These are phyloP conservation scores for Pulveroboletus sp. DNA, from an alignment of 768 basidiomycete genomes.

Conservation along the genomic window DNA sequence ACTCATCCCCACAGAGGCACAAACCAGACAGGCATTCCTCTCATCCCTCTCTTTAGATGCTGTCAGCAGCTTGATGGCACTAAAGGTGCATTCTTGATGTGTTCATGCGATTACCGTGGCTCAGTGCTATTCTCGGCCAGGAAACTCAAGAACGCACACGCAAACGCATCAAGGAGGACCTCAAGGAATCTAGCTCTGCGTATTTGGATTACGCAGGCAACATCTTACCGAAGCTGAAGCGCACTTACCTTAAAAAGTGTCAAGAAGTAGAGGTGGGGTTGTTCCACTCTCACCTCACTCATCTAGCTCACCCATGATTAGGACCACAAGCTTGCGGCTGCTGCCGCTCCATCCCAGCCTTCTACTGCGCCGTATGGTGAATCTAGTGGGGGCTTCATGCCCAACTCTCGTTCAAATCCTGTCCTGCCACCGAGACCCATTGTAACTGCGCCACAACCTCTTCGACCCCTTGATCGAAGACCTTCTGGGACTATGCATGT, in stretches of 20 bases:
- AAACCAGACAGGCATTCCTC: constrained; percentile 76
- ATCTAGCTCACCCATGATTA: constrained; percentile 26
- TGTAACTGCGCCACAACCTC: constrained; percentile 68
- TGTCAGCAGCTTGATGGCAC: constrained; percentile 57
- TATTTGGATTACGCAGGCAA: constrained; percentile 81
- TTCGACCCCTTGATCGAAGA: constrained; percentile 69
- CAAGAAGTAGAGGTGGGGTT: constrained; percentile 74
- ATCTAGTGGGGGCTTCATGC: constrained; percentile 24
- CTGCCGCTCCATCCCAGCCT: constrained; percentile 29
- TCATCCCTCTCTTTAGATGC: constrained; percentile 66
- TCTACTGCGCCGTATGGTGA: constrained; percentile 34
- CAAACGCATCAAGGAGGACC: constrained; percentile 85
- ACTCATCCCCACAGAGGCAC: constrained; percentile 54
- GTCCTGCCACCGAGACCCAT: constrained; percentile 45
- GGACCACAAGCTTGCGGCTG: constrained; percentile 58
- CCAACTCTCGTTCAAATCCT: constrained; percentile 42
- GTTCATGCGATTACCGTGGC: neutral
- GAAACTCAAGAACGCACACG: constrained; percentile 91
- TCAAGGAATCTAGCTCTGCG: constrained; percentile 69
- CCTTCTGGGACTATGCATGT: constrained; percentile 56
- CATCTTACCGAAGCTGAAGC: constrained; percentile 75
- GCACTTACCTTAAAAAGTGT: constrained; percentile 77
- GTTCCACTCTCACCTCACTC: constrained; percentile 1
- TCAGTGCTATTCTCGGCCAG: constrained; percentile 33
- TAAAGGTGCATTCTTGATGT: constrained; percentile 50